Conservation (phyloP, 225 moss, liverwort and hornwort species). For the Rhytidiadelphus loreus region DNA sequence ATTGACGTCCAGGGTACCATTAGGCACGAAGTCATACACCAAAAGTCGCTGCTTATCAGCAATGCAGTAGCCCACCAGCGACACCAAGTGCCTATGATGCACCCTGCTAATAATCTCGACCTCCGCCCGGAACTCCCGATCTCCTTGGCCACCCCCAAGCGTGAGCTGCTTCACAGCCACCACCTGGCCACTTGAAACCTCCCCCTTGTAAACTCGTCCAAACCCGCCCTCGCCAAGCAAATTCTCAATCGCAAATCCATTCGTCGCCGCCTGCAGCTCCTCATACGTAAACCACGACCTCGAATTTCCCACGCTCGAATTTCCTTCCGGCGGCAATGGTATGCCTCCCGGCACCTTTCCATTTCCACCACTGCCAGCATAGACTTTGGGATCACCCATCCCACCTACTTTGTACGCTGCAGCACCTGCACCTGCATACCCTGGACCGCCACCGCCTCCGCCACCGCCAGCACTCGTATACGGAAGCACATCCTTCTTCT, state of each 20-base stretch:
- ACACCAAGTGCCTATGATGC: constrained; percentile 86
- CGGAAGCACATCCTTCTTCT: constrained; percentile 2
- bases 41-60: constrained; percentile 75
- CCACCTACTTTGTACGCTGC: constrained; percentile 13
- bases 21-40: constrained; percentile 86
- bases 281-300: constrained; percentile 82
- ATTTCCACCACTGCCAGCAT: constrained; percentile 15
- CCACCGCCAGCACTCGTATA: constrained; percentile 3
- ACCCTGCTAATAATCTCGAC: constrained; percentile 91
- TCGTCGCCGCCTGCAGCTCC: constrained; percentile 59
- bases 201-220: constrained; percentile 77
- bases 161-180: constrained; percentile 96
- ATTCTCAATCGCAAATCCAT: constrained; percentile 59
- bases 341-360: constrained; percentile 1
- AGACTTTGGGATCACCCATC: constrained; percentile 1
- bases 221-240: constrained; percentile 82
- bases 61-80: constrained; percentile 84
- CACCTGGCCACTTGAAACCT: constrained; percentile 46
- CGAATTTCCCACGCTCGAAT: constrained; percentile 57
- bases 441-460: not conserved
- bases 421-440: not conserved
- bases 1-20: constrained; percentile 76
- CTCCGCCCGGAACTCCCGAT: constrained; percentile 83
- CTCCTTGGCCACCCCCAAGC: constrained; percentile 82
- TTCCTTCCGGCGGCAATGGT: constrained; percentile 32